Base-by-base conservation (phyloP, 2,329 filamentous ascomycete species). In the Aspergillus intermedius region DNA sequence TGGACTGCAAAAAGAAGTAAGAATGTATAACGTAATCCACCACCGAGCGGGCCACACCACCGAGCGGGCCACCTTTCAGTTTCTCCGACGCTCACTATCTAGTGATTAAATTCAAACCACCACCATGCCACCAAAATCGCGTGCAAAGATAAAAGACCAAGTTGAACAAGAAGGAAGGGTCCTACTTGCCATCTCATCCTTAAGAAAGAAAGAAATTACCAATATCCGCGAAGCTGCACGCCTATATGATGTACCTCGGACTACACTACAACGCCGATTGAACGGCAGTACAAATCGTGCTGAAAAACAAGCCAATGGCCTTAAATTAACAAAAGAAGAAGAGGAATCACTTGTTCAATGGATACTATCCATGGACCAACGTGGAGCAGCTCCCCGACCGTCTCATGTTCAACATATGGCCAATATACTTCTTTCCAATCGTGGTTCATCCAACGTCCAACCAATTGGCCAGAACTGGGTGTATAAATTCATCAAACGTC, bases 401-500 rank as follows among this genome's bases (percentile, higher is more conserved):
- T 22, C 41, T 23, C 19, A 22, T 30, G 41, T 43, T 12, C 13
- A 23, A 42, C 19, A 39, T 17, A 49, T 49, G 42, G 47, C 47
- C 25, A 49, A 49, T 49, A 25, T 32, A 22, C 28, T 49, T n/a
- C 32, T 49, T 12, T 3, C 35, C 12, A 35, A 49, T 22, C 21
- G 22, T 9, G 43, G 13, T 4, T 41, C 35, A 21, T 4, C 12
- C 7, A 34, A 17, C 30, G 17, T 35, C 45, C 23, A 30, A 44
- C 41, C 47, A 25, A 43, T 45, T 21, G 42, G 47, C 37, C 41
- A 21, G 21, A 45, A 45, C n/a, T 49, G 42, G 23, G 47, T 49
- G 13, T 34, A 39, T 21, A 49, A 41, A 5, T 49, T 45, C 32
- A 19, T 49, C 19, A 45, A 42, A 8, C 34, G 23, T 9, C 34